Percentiles rank a stretch among this genome's conserved stretches.
phyloP scores from a whole-genome alignment of 768 basidiomycete species.

The Naganishia vaughanmartiniae region DNA sequence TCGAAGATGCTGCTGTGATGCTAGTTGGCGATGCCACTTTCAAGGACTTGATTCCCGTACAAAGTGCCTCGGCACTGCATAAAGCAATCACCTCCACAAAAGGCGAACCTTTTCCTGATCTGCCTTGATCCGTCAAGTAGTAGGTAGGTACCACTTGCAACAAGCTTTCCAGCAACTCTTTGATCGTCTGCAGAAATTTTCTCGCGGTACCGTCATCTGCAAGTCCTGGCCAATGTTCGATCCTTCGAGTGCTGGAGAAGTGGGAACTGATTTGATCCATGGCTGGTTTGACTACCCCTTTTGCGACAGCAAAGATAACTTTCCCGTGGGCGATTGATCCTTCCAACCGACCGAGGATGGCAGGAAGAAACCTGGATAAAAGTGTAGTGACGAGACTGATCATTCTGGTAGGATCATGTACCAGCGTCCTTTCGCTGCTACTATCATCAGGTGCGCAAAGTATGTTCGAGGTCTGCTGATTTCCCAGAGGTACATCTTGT shows the following conservation, averaged over 20 bases:
- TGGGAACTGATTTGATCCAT: background rate
- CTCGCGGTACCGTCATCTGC: background rate
- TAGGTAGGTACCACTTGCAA: background rate
- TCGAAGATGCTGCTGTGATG: background rate
- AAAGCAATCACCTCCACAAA: conserved; percentile 14
- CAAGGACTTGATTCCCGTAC: background rate
- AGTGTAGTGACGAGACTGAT: background rate
- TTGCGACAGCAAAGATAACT: conserved; percentile 1
- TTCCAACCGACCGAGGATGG: background rate
- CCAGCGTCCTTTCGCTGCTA: background rate
- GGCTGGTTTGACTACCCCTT: conserved; percentile 3
- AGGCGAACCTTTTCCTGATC: background rate
- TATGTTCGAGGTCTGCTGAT: background rate
- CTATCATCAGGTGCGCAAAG: background rate
- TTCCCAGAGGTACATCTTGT: background rate
- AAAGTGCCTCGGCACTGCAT: conserved; percentile 10
- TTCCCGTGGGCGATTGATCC: background rate
- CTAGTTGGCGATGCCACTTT: background rate
- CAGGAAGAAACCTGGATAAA: background rate
- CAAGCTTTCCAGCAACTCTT: background rate
- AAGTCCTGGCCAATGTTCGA: background rate
- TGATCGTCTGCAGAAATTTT: background rate
- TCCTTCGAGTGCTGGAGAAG: background rate
- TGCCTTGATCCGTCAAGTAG: background rate
- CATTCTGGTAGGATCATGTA: background rate